Percentiles rank a stretch among this genome's conserved stretches.
phyloP scores from a whole-genome alignment of 2,329 filamentous ascomycete species.

The Beauveria varroae region DNA sequence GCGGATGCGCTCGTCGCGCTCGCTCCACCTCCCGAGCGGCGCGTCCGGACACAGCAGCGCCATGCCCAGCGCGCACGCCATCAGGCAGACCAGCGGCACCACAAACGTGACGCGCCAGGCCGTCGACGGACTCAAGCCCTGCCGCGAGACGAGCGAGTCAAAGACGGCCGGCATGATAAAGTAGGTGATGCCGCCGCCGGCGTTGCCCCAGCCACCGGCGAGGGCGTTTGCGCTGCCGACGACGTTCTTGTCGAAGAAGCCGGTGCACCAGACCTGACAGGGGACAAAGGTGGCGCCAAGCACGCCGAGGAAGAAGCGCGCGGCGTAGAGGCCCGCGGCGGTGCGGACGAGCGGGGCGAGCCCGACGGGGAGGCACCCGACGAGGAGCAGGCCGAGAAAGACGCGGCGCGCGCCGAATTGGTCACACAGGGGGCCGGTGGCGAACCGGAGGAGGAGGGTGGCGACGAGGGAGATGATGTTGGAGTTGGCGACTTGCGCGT shows the following conservation, averaged over 20 bases:
- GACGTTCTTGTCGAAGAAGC: constrained; percentile 88
- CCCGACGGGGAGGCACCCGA: constrained; percentile 73
- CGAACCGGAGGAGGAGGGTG: constrained; percentile 65
- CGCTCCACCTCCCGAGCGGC: constrained; percentile 73
- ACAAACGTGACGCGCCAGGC: constrained; percentile 84
- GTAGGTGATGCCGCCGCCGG: constrained; percentile 85
- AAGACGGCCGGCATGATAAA: constrained; percentile 90
- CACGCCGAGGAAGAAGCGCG: constrained; percentile 75
- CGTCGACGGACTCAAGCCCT: constrained; percentile 54
- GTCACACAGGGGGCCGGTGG: constrained; percentile 81
- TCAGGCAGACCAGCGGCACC: constrained; percentile 72
- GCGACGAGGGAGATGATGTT: constrained; percentile 75
- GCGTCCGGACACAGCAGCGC: constrained; percentile 72
- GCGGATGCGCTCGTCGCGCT: constrained; percentile 53
- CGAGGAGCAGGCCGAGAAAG: constrained; percentile 69
- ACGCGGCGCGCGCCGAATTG: constrained; percentile 72
- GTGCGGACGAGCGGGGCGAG: constrained; percentile 70
- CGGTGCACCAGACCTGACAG: constrained; percentile 88
- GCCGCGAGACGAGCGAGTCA: constrained; percentile 59
- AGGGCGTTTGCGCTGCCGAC: constrained; percentile 84
- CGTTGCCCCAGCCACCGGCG: constrained; percentile 77
- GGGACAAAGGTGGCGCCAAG: constrained; percentile 73
- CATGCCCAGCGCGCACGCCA: constrained; percentile 58
- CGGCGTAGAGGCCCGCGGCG: constrained; percentile 54
- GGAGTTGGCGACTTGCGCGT: constrained; percentile 72